Percentiles rank a stretch among this genome's conserved stretches.
phyloP scores from a whole-genome alignment of 495 filamentous ascomycete species.

The Aspergillus nidulans region DNA sequence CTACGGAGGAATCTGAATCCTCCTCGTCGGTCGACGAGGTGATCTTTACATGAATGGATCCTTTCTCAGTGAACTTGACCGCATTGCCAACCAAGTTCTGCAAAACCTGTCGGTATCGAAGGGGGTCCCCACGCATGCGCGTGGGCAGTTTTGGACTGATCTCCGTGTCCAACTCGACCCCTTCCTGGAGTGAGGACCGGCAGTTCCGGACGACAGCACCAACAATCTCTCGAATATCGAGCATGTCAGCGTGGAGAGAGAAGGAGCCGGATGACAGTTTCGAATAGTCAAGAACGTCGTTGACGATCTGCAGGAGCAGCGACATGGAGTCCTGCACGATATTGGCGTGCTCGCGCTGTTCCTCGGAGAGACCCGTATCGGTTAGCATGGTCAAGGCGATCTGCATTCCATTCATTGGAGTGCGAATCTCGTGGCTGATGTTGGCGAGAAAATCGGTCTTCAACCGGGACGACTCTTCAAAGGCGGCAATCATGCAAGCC shows the following conservation, averaged over 20 bases:
- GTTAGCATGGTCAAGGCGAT: constrained; percentile 67
- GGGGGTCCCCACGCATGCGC: constrained; percentile 61
- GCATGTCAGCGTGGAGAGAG: constrained; percentile 65
- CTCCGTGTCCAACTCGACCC: constrained; percentile 50
- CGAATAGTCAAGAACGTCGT: constrained; percentile 84
- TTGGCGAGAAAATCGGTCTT: constrained; percentile 69
- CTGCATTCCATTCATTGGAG: constrained; percentile 72
- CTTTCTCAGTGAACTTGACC: constrained; percentile 80
- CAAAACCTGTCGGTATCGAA: constrained; percentile 74
- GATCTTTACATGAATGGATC: constrained; percentile 54
- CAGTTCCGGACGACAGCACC: constrained; percentile 51
- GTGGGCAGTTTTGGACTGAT: constrained; percentile 42
- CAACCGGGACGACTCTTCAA: constrained; percentile 60
- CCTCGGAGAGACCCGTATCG: constrained; percentile 59
- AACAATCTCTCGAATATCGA: constrained; percentile 57
- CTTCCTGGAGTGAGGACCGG: constrained; percentile 52
- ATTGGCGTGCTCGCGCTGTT: constrained; percentile 70
- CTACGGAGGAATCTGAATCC: constrained; percentile 32
- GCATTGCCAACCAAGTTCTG: constrained; percentile 85
- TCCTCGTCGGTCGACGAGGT: constrained; percentile 48
- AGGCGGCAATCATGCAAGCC: constrained; percentile 53
- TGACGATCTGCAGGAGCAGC: constrained; percentile 79
- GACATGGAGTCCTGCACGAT: constrained; percentile 80
- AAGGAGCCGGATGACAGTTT: constrained; percentile 87
- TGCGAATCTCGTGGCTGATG: constrained; percentile 90